These are phyloP conservation scores for Lepiota subincarnata DNA, from an alignment of 768 basidiomycete species.

Conservation along the genomic window DNA sequence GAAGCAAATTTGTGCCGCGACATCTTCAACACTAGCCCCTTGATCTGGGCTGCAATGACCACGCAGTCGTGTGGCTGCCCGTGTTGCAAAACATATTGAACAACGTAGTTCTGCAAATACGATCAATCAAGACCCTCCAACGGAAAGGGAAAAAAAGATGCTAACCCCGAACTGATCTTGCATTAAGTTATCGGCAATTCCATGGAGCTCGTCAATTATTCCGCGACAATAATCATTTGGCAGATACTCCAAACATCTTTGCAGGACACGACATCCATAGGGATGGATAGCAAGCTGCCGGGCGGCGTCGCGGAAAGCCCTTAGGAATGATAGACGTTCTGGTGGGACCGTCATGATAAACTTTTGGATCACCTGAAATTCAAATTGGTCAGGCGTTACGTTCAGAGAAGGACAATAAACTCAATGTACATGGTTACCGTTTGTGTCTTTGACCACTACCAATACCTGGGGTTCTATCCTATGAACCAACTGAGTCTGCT, in stretches of 20 bases:
- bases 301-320: slow-evolving; percentile 72
- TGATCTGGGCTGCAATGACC: slow-evolving; percentile 62
- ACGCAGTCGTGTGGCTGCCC: slow-evolving; percentile 68
- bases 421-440: slow-evolving; percentile 84
- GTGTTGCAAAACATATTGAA: slow-evolving; percentile 88
- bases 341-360: slow-evolving; percentile 76
- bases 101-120: slow-evolving; percentile 76
- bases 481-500: slow-evolving; percentile 69
- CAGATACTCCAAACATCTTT: slow-evolving; percentile 86
- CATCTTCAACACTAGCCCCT: slow-evolving; percentile 75
- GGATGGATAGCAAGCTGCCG: slow-evolving; percentile 81
- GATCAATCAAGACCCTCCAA: not conserved
- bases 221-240: slow-evolving; percentile 61
- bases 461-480: slow-evolving; percentile 81
- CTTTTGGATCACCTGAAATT: slow-evolving; percentile 75
- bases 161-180: slow-evolving; percentile 88
- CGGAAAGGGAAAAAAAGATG: slow-evolving; percentile 7
- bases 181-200: slow-evolving; percentile 67
- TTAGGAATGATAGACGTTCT: slow-evolving; percentile 73
- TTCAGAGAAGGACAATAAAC: not conserved
- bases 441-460: slow-evolving; percentile 83
- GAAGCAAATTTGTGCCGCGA: slow-evolving; percentile 91
- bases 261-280: slow-evolving; percentile 93
- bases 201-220: slow-evolving; percentile 80
- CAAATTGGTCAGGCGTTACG: slow-evolving; percentile 4